Evolutionary conservation across 495 filamentous ascomycete species (phyloP), one percentile per base, ranked within the genome.

Genomic region (Peziza echinospora): DNA sequence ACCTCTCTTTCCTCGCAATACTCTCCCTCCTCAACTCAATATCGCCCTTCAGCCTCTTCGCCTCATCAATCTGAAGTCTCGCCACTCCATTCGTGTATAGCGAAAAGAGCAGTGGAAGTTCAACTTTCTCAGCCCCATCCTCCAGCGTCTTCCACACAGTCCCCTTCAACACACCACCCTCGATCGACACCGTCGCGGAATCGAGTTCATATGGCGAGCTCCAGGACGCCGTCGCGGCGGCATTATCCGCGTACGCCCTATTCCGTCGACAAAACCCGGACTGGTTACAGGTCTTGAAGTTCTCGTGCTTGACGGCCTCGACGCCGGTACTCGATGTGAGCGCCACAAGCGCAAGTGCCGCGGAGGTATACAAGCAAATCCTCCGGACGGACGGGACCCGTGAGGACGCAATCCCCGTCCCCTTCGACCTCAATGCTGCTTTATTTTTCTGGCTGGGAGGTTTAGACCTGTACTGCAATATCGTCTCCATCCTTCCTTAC

Each of bases 231-330:
- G 73, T 75, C 25, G 69, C 56, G 24, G 72, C 64, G 46, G 72
- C 84, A 45, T 73, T 67, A 60, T 96, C 85, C 49, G 91, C 91
- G 57, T 78, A 82, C 23, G 75, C 80, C 59, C 87, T 77, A 62
- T 93, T 94, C 47, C 89, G 84, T 58, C 81, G 83, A 63, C 91
- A 96, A 68, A 96, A 97, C 47, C 89, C 89, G 0, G 86, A 85
- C 61, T 97, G 89, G 28, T 73, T 64, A 65, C 89, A 97, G 49
- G 77, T 93, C 58, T 96, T 97, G 71, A 94, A 96, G 54, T 86
- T 83, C 53, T 91, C 79, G 53, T 93, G 80, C 64, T 97, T 96
- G 17, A 97, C 91, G 55, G 71, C 64, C 46, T 74, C 85, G 89
- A 59, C 21, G 3, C n/a, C n/a, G n/a, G n/a, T n/a, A n/a, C n/a